A percentile compares a stretch with the other conserved stretches of the same genome.
Evolutionary conservation across 2,329 filamentous ascomycete genomes (phyloP).

Genomic region (Scleromitrula shiraiana): DNA sequence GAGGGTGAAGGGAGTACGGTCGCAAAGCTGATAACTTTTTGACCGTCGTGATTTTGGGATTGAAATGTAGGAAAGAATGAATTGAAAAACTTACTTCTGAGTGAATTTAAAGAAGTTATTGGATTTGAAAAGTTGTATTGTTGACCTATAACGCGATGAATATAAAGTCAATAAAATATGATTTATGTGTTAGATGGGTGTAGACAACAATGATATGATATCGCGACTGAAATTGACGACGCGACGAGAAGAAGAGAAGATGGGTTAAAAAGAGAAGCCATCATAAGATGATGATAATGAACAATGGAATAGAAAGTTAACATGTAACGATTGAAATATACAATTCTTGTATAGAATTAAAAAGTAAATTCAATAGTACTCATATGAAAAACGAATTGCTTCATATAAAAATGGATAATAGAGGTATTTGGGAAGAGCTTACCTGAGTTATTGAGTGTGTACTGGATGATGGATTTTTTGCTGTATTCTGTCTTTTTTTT

Average conservation of each 20-base stretch:
- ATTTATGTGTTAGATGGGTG: background rate
- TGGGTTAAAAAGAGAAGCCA: slow-evolving; percentile 3
- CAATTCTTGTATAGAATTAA: too few species aligned
- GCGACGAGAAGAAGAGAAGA: slow-evolving; percentile 2
- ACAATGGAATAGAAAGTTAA: background rate
- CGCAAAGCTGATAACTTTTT: slow-evolving; percentile 21
- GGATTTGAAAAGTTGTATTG: slow-evolving; percentile 10
- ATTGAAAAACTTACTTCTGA: slow-evolving; percentile 15
- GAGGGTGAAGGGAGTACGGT: slow-evolving; percentile 12
- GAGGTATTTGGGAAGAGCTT: background rate
- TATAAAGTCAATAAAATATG: slow-evolving; percentile 13
- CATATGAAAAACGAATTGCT: too few species aligned
- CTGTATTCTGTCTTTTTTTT: background rate
- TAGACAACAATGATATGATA: background rate
- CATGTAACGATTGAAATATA: background rate
- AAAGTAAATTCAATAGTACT: too few species aligned
- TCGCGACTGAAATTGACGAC: background rate
- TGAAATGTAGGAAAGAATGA: slow-evolving; percentile 11
- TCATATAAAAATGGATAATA: too few species aligned
- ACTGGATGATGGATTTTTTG: background rate
- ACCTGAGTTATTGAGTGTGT: too few species aligned
- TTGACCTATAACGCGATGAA: slow-evolving; percentile 15
- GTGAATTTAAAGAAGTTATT: slow-evolving; percentile 8
- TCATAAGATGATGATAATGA: background rate
- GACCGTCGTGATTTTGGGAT: slow-evolving; percentile 14